These are phyloP conservation scores for Plasmodium vivax DNA, from an alignment of 169 alveolate genomes.

Conservation along the genomic window DNA sequence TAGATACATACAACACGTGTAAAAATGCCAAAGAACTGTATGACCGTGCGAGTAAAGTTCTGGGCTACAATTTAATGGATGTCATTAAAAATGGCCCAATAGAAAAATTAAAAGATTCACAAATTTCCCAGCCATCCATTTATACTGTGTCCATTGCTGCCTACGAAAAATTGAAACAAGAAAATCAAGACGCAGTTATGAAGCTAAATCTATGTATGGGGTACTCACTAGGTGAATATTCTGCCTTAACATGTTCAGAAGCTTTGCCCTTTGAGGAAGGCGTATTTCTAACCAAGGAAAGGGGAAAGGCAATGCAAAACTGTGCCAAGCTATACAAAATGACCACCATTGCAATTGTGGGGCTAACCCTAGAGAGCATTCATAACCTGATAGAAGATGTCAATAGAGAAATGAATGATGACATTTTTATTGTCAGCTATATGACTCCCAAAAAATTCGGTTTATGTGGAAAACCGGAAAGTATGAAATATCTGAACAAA, in stretches of 20 bases:
- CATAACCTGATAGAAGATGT: slow-evolving; percentile 63
- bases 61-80: slow-evolving; percentile 78
- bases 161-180: slow-evolving; percentile 65
- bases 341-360: slow-evolving; percentile 77
- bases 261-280: slow-evolving; percentile 80
- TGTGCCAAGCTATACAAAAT: slow-evolving; percentile 68
- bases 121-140: slow-evolving; percentile 80
- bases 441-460: slow-evolving; percentile 73
- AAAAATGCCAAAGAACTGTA: slow-evolving; percentile 73
- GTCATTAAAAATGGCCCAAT: slow-evolving; percentile 77
- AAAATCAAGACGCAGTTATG: slow-evolving; percentile 28
- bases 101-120: slow-evolving; percentile 75
- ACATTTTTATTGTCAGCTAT: slow-evolving; percentile 72
- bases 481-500: slow-evolving; percentile 66
- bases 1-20: slow-evolving; percentile 46
- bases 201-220: slow-evolving; percentile 76
- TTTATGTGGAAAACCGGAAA: slow-evolving; percentile 63
- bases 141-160: slow-evolving; percentile 81
- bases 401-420: slow-evolving; percentile 48
- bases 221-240: slow-evolving; percentile 81
- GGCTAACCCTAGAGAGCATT: slow-evolving; percentile 73
- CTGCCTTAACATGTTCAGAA: slow-evolving; percentile 78
- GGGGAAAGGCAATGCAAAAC: slow-evolving; percentile 80
- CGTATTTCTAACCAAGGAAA: slow-evolving; percentile 75
- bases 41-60: slow-evolving; percentile 75